Conservation (phyloP, 805 yeast genomes). For the Kodamaea hsintzibuensis region DNA sequence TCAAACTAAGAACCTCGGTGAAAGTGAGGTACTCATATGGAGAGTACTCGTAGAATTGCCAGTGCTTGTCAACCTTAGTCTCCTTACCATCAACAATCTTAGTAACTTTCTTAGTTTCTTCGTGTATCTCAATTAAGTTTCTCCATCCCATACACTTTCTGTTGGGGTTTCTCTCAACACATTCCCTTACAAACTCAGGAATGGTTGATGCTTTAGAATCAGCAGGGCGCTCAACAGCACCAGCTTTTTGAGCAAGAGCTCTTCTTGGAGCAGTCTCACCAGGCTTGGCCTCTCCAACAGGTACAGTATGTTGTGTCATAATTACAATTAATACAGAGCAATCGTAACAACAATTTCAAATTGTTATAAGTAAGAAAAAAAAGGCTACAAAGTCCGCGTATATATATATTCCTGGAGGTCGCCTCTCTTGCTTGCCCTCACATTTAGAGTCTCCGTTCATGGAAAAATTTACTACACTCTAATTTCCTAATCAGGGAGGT, state of each 20-base stretch:
- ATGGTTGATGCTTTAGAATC: constrained; percentile 67
- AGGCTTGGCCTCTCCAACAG: constrained; percentile 68
- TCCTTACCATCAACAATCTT: constrained; percentile 79
- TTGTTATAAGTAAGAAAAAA: neutral
- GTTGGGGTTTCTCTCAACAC: constrained; percentile 55
- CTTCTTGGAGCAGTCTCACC: constrained; percentile 87
- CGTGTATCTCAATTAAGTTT: constrained; percentile 69
- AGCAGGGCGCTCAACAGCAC: constrained; percentile 57
- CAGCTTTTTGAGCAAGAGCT: constrained; percentile 52
- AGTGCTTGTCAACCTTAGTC: constrained; percentile 72
- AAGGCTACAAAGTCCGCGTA: neutral
- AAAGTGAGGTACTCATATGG: constrained; percentile 68
- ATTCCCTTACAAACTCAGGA: constrained; percentile 66
- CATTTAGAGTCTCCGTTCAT: neutral
- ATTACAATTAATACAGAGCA: constrained; percentile 3
- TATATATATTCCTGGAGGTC: neutral
- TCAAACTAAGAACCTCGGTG: constrained; percentile 51
- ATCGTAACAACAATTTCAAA: neutral
- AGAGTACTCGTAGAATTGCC: constrained; percentile 82
- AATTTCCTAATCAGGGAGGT: constrained; percentile 6
- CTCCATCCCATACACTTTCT: constrained; percentile 75
- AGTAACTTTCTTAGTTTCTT: constrained; percentile 70
- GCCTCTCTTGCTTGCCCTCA: neutral
- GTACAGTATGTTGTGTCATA: constrained; percentile 44
- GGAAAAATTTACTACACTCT: constrained; percentile 1